phyloP scores from a whole-genome alignment of 352 stramenopile genomes.

The Phytophthora pinifolia region DNA sequence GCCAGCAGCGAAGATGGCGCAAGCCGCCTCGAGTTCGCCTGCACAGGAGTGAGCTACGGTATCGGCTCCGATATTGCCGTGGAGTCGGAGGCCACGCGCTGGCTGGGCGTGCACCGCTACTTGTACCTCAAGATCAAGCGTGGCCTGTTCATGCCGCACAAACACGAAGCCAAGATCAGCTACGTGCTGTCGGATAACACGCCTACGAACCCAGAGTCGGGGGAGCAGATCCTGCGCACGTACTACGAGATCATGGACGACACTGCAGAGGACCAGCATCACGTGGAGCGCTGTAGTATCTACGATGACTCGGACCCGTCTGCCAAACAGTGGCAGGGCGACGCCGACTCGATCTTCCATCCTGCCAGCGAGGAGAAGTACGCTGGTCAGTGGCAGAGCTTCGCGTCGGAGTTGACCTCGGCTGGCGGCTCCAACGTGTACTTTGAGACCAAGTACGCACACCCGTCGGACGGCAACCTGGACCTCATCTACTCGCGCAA shows the following conservation, averaged over 20 bases:
- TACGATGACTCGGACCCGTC: slow-evolving; percentile 55
- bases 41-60: slow-evolving; percentile 73
- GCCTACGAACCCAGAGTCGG: slow-evolving; percentile 39
- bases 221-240: slow-evolving; percentile 60
- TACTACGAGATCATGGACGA: slow-evolving; percentile 76
- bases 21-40: slow-evolving; percentile 65
- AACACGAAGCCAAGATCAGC: slow-evolving; percentile 61
- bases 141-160: slow-evolving; percentile 47
- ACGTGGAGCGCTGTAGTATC: slow-evolving; percentile 75
- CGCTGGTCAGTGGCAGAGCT: slow-evolving; percentile 47
- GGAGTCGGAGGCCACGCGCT: slow-evolving; percentile 72
- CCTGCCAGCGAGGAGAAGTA: slow-evolving; percentile 67
- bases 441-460: slow-evolving; percentile 79
- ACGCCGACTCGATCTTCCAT: slow-evolving; percentile 58
- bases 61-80: slow-evolving; percentile 75
- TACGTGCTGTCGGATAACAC: slow-evolving; percentile 71
- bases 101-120: slow-evolving; percentile 73
- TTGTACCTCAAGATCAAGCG: slow-evolving; percentile 75
- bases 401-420: slow-evolving; percentile 51
- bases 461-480: slow-evolving; percentile 80
- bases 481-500: slow-evolving; percentile 74
- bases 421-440: slow-evolving; percentile 77
- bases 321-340: slow-evolving; percentile 60
- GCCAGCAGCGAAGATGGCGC: slow-evolving; percentile 45
- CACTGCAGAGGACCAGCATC: slow-evolving; percentile 59